A percentile compares a stretch with the other conserved stretches of the same genome.
Evolutionary conservation across 805 yeast genomes (phyloP).

Genomic region (Kurtzmaniella cleridarum): DNA sequence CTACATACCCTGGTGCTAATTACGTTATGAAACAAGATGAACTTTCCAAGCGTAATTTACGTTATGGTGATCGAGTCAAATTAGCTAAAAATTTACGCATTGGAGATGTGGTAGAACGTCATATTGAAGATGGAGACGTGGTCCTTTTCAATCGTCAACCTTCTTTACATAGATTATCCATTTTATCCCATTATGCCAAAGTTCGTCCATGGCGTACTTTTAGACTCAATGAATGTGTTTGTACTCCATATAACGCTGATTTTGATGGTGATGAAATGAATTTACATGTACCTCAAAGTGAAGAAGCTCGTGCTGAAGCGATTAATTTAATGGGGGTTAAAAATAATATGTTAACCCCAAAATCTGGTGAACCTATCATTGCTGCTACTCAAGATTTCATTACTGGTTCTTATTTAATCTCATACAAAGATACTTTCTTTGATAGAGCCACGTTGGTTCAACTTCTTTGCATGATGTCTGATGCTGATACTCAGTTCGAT

Average conservation of each 20-base stretch:
- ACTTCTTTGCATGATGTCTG: constrained; percentile 91
- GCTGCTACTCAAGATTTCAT: constrained; percentile 99
- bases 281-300: constrained; percentile 97
- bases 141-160: constrained; percentile 98
- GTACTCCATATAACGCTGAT: constrained; percentile 99
- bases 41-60: constrained; percentile 76
- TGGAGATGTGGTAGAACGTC: constrained; percentile 96
- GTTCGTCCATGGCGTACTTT: constrained; percentile 98
- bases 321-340: constrained; percentile 97
- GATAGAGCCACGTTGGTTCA: constrained; percentile 83
- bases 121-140: constrained; percentile 93
- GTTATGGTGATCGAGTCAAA: constrained; percentile 80
- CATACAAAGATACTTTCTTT: constrained; percentile 89
- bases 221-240: constrained; percentile 95
- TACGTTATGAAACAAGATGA: constrained; percentile 80
- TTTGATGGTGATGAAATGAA: constrained; percentile 99
- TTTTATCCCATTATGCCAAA: constrained; percentile 91
- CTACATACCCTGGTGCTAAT: constrained; percentile 93
- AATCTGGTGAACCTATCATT: constrained; percentile 97
- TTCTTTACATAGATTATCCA: constrained; percentile 89
- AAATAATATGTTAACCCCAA: constrained; percentile 89
- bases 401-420: constrained; percentile 89
- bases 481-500: constrained; percentile 82
- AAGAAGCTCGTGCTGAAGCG: constrained; percentile 99
- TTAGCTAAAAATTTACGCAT: constrained; percentile 70